Base-by-base conservation (phyloP, 2,329 filamentous ascomycete species). In the Westerdykella sp. region DNA sequence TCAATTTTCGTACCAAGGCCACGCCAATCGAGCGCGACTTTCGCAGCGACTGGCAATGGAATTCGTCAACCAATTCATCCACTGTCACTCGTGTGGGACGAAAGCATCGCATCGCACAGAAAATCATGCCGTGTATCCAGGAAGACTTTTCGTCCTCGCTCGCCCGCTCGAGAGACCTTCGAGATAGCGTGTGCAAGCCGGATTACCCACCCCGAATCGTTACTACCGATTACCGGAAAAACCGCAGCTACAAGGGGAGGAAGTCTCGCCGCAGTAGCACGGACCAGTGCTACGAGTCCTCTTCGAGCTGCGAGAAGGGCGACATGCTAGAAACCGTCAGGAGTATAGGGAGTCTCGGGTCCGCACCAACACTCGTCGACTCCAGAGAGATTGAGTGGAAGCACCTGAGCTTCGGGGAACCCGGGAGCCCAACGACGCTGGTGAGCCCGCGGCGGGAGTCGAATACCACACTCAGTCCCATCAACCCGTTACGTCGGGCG, bases 1-100 rank as follows among this genome's bases (percentile, higher is more conserved):
- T 66, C 48, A 62, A 66, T 47, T 66, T 66, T 47, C 53, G 52
- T 10, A 60, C 59, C 14, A 62, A 65, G 43, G 50, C 60, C 11
- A 59, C 55, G n/a, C 60, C 60, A 15, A 48, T 55, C n/a, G 62
- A 63, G 35, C 60, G 52, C 4, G 59, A 62, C 40, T 53, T 59
- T 48, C 55, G 54, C 25, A 55, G 46, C 23, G 51, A 58, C 45
- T 55, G 54, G 45, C 57, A 60, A 53, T 59, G 58, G 50, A 60
- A 55, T 37, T 40, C 43, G 14, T 51, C 51, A 13, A 58, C 55
- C 14, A 53, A 55, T 40, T 50, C 58, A 3, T 62, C 60, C 2
- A 49, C 57, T 13, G 39, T 60, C 47, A 60, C 55, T 21, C 48
- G 50, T 22, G 51, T 53, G 35, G 51, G 49, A 15, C 47, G 49